Conservation (phyloP, 768 basidiomycete genomes). For the Amanita phalloides region DNA sequence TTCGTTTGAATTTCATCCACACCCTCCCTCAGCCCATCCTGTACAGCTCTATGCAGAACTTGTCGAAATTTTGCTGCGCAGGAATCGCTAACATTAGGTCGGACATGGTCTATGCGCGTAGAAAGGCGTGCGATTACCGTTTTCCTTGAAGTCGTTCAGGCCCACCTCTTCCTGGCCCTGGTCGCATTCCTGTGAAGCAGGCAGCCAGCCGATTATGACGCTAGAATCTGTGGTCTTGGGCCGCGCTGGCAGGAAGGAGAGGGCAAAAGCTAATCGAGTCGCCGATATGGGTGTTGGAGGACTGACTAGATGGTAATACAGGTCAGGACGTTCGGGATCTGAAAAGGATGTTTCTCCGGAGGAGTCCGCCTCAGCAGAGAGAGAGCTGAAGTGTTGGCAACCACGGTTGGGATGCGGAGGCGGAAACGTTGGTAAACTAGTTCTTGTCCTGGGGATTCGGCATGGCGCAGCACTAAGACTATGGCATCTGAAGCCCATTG, state of each 20-base stretch:
- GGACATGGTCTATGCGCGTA: background rate
- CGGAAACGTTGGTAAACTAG: background rate
- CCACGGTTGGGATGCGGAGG: background rate
- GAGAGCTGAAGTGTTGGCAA: background rate
- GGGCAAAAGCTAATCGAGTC: conserved; percentile 41
- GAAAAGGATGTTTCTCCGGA: conserved; percentile 13
- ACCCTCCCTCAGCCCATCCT: conserved; percentile 39
- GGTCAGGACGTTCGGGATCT: conserved; percentile 52
- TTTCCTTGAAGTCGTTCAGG: conserved; percentile 63
- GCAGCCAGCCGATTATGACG: conserved; percentile 62
- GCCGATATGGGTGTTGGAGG: conserved; percentile 39
- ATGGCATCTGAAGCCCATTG: background rate
- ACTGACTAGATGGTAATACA: conserved; percentile 59
- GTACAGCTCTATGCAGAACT: conserved; percentile 51
- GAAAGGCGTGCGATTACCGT: conserved; percentile 30
- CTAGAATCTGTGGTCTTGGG: conserved; percentile 33
- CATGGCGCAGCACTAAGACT: background rate
- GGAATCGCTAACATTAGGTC: background rate
- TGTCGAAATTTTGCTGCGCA: conserved; percentile 44
- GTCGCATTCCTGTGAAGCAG: conserved; percentile 24
- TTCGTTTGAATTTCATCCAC: conserved; percentile 58
- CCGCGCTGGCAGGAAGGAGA: conserved; percentile 47
- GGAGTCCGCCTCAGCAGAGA: background rate
- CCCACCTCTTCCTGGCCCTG: conserved; percentile 30
- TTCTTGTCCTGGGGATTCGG: background rate